Conservation (phyloP, 257 asterid species). For the Lithospermum erythrorhizon region DNA sequence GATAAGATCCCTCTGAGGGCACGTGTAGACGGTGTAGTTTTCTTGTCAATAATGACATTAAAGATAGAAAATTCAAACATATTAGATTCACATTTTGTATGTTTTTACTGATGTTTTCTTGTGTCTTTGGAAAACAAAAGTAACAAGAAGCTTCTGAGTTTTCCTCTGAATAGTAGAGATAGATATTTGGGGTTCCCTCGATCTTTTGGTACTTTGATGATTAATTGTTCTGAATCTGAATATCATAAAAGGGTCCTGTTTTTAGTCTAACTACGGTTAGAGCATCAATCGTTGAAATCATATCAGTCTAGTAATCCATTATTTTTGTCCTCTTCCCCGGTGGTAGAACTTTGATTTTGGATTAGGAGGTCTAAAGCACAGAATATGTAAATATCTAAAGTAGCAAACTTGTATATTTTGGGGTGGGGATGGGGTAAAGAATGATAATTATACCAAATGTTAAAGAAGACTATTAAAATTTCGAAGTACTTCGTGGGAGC, state of each 20-base stretch:
- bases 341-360: background rate
- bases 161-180: background rate
- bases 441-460: background rate
- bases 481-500: background rate
- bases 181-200: background rate
- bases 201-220: too few species aligned
- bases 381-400: background rate
- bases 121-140: too few species aligned
- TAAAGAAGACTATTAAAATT: background rate
- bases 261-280: background rate
- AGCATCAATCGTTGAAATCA: background rate
- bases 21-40: too few species aligned
- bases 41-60: too few species aligned
- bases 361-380: background rate
- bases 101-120: too few species aligned
- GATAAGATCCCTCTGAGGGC: too few species aligned
- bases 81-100: too few species aligned
- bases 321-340: background rate
- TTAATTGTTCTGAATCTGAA: background rate
- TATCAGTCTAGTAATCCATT: background rate
- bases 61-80: too few species aligned
- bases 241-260: background rate
- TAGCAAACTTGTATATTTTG: background rate
- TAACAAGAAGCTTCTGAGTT: background rate
- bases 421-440: background rate